Conservation (phyloP, 179 eudicot species). For the Silene noctiflora region DNA sequence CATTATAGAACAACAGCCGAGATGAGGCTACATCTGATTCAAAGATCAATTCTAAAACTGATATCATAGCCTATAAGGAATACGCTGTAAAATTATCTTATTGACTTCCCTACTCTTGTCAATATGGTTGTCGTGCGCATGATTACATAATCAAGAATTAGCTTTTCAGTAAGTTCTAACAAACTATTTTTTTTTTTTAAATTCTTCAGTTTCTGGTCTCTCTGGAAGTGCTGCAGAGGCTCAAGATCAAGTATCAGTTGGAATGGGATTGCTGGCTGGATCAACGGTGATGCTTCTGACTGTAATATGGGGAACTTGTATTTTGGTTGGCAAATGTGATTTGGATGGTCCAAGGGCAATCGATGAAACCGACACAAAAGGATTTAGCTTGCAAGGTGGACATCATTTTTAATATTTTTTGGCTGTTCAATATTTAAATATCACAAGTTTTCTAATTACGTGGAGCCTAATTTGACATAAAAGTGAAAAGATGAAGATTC, state of each 20-base stretch:
- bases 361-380: slow-evolving; percentile 35
- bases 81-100: neutral
- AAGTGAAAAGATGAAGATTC: neutral
- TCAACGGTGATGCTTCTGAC: slow-evolving; percentile 91
- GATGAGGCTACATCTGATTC: too few species aligned
- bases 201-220: slow-evolving; percentile 65
- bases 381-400: slow-evolving; percentile 35
- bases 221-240: slow-evolving; percentile 68
- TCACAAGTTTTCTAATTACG: too few species aligned
- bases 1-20: too few species aligned
- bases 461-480: neutral
- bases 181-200: slow-evolving; percentile 11
- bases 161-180: slow-evolving; percentile 2
- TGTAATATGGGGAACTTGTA: slow-evolving; percentile 83
- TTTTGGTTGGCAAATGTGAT: slow-evolving; percentile 68
- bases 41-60: too few species aligned
- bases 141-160: neutral
- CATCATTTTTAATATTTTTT: neutral
- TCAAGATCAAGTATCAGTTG: slow-evolving; percentile 85
- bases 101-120: neutral
- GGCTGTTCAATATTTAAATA: too few species aligned
- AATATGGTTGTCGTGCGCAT: neutral
- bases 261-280: slow-evolving; percentile 94
- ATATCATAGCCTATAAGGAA: too few species aligned
- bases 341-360: slow-evolving; percentile 26